Evolutionary conservation across 192 early-diverging fungal genomes (phyloP).

Genomic region (Radiomyces spectabilis): DNA sequence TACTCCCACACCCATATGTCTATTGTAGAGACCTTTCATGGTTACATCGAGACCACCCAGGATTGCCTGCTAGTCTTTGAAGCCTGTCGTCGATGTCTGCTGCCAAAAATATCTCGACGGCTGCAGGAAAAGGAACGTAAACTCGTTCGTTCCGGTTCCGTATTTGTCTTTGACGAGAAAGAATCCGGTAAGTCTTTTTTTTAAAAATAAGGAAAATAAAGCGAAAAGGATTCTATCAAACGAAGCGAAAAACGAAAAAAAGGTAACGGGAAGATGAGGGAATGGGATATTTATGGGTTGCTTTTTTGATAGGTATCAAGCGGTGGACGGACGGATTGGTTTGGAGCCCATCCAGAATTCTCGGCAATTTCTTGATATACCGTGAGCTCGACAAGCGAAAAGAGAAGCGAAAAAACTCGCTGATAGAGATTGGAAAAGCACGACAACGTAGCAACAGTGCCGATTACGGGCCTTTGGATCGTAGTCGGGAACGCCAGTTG

Average conservation of each 20-base stretch:
- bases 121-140: conserved; percentile 64
- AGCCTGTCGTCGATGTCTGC: conserved; percentile 55
- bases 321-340: conserved; percentile 77
- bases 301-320: conserved; percentile 44
- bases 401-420: background rate
- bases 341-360: conserved; percentile 76
- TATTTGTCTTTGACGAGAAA: conserved; percentile 78
- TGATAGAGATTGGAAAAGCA: conserved; percentile 9
- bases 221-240: background rate
- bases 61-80: conserved; percentile 71
- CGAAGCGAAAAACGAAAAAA: background rate
- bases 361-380: conserved; percentile 72
- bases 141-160: conserved; percentile 59
- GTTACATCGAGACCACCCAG: conserved; percentile 59
- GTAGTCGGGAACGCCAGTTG: conserved; percentile 2
- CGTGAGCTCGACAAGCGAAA: conserved; percentile 46
- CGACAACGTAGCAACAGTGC: conserved; percentile 3
- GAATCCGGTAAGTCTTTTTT: conserved; percentile 39
- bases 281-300: background rate
- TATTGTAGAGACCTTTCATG: conserved; percentile 47
- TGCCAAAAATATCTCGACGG: conserved; percentile 57
- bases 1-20: conserved; percentile 10
- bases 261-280: background rate
- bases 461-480: background rate
- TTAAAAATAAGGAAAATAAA: background rate